Conservation (phyloP, 148 eudicot species). For the Chenopodium suecicum region DNA sequence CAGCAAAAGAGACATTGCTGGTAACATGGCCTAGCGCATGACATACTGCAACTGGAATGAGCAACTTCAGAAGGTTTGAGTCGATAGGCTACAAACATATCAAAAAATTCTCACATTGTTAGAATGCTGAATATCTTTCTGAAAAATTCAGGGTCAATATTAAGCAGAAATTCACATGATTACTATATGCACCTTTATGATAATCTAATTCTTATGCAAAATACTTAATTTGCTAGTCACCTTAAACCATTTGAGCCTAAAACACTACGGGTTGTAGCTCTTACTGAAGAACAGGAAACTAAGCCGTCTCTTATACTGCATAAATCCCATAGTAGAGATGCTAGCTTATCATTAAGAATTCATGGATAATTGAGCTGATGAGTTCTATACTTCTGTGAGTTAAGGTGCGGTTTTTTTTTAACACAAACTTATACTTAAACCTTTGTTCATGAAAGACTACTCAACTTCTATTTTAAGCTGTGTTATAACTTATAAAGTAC, state of each 20-base stretch:
- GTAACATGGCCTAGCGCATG: slow-evolving; percentile 95
- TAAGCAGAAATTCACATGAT: neutral
- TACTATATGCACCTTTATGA: neutral
- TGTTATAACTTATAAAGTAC: too few species aligned
- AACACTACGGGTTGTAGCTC: too few species aligned
- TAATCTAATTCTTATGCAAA: neutral
- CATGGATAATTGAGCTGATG: too few species aligned
- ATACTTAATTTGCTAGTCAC: neutral
- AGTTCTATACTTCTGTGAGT: too few species aligned
- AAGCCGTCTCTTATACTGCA: neutral
- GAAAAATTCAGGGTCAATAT: neutral
- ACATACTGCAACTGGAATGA: slow-evolving; percentile 89
- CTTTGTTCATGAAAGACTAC: too few species aligned
- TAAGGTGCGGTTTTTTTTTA: too few species aligned
- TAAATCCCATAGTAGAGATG: neutral
- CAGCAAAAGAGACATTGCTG: slow-evolving; percentile 97
- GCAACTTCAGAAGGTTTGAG: slow-evolving; percentile 71
- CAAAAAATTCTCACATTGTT: neutral
- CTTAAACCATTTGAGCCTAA: neutral
- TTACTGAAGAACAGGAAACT: too few species aligned
- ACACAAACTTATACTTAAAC: too few species aligned
- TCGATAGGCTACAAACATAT: slow-evolving; percentile 73
- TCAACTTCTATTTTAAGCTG: too few species aligned
- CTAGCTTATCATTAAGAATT: neutral
- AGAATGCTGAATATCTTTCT: slow-evolving; percentile 4